Percentiles rank a stretch among this genome's conserved stretches.
Conservation (phyloP, 805 yeast genomes). For the Candida maesae region DNA sequence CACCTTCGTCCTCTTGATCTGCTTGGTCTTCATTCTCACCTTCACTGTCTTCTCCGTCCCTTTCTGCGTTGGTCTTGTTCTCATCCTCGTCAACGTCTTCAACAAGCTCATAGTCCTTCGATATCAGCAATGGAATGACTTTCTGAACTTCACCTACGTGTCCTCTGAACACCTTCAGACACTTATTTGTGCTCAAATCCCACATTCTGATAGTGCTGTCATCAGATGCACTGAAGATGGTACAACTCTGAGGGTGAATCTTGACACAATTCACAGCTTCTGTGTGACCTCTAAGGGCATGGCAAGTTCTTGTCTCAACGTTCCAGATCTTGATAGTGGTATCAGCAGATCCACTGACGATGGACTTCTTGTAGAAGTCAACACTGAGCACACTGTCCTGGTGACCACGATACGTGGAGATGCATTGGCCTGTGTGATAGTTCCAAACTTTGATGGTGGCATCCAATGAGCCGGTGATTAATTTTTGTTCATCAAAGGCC, state of each 20-base stretch:
- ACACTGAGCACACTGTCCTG: conserved; percentile 80
- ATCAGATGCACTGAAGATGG: conserved; percentile 84
- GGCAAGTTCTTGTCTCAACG: conserved; percentile 88
- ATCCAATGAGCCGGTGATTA: conserved; percentile 91
- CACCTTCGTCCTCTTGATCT: conserved; percentile 24
- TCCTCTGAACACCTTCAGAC: conserved; percentile 75
- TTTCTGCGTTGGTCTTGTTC: conserved; percentile 6
- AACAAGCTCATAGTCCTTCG: conserved; percentile 53
- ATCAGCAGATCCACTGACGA: conserved; percentile 93
- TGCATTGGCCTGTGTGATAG: conserved; percentile 89
- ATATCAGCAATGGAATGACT: conserved; percentile 78
- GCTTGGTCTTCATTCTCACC: conserved; percentile 17
- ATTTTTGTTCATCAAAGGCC: conserved; percentile 82
- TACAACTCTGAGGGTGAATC: conserved; percentile 72
- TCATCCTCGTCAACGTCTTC: conserved; percentile 32
- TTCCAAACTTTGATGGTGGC: conserved; percentile 94
- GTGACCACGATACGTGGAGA: conserved; percentile 92
- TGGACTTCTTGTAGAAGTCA: conserved; percentile 74
- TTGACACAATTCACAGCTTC: conserved; percentile 92
- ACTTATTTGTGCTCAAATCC: conserved; percentile 79
- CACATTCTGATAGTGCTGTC: conserved; percentile 93
- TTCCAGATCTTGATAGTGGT: conserved; percentile 94
- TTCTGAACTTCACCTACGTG: conserved; percentile 94
- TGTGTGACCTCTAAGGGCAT: conserved; percentile 87
- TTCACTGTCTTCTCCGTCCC: conserved; percentile 11